Evolutionary conservation across 148 eudicot species (phyloP).

Genomic region (Hydrangea macrophylla): DNA sequence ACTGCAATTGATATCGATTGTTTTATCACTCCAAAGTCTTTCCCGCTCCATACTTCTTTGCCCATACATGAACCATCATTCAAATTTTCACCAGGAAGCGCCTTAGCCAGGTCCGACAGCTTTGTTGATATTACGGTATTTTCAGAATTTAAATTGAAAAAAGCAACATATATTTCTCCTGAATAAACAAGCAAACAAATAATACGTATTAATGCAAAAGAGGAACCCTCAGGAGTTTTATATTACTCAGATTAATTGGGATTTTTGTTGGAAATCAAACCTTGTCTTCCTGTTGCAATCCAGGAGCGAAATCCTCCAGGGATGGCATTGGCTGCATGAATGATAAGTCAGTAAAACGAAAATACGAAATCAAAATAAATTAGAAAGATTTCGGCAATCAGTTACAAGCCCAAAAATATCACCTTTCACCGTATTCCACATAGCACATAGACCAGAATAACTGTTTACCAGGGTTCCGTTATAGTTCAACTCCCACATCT

Average conservation of each 20-base stretch:
- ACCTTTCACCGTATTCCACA: conserved; percentile 57
- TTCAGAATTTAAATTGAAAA: conserved; percentile 60
- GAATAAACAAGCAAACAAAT: conserved; percentile 10
- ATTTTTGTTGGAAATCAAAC: conserved; percentile 28
- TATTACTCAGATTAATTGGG: conserved; percentile 3
- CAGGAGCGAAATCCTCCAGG: conserved; percentile 65
- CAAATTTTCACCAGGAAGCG: conserved; percentile 34
- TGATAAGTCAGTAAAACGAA: conserved; percentile 8
- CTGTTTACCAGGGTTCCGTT: conserved; percentile 72
- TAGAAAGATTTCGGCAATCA: not conserved
- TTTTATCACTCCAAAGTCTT: conserved; percentile 30
- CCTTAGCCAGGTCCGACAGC: conserved; percentile 44
- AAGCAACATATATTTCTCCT: conserved; percentile 80
- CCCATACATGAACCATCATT: conserved; percentile 33
- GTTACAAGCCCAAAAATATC: conserved; percentile 2
- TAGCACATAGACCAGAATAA: conserved; percentile 82
- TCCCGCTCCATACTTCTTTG: conserved; percentile 71
- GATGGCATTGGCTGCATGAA: conserved; percentile 41
- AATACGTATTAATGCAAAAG: not conserved
- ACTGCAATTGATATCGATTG: conserved; percentile 46
- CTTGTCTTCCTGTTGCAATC: conserved; percentile 83
- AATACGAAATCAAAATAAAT: not conserved
- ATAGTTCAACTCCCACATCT: conserved; percentile 74
- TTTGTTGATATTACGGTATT: conserved; percentile 50
- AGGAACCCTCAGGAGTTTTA: not conserved